These are phyloP conservation scores for Atkinsonella hypoxylon DNA, from an alignment of 2,329 filamentous ascomycete genomes.

Conservation along the genomic window DNA sequence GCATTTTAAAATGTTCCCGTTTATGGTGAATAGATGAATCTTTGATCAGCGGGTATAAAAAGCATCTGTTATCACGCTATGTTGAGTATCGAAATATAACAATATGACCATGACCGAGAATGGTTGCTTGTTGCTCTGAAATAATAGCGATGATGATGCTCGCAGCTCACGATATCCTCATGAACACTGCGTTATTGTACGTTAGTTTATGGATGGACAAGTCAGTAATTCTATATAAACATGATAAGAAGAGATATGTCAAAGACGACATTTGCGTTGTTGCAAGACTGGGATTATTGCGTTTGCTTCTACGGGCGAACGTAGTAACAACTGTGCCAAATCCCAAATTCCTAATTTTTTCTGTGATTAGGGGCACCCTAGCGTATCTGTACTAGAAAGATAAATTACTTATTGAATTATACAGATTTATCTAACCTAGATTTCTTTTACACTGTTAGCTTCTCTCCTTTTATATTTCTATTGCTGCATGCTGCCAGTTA, in stretches of 20 bases:
- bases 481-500: too few relatives aligned
- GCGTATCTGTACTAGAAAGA: too few relatives aligned
- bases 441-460: too few relatives aligned
- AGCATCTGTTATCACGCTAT: neutral
- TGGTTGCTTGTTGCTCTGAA: neutral
- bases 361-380: too few relatives aligned
- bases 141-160: too few relatives aligned
- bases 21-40: neutral
- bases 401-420: too few relatives aligned
- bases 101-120: neutral
- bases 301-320: too few relatives aligned
- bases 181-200: neutral
- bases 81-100: constrained; percentile 1
- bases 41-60: constrained; percentile 5
- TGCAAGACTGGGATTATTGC: neutral
- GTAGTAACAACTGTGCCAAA: too few relatives aligned
- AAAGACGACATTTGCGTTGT: neutral
- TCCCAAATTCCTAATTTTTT: too few relatives aligned
- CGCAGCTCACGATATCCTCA: neutral
- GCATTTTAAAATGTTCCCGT: neutral
- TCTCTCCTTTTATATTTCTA: too few relatives aligned
- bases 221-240: neutral
- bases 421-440: too few relatives aligned
- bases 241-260: neutral
- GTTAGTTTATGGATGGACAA: neutral